phyloP scores from a whole-genome alignment of 768 basidiomycete species.

The Tricholoma saponaceum region DNA sequence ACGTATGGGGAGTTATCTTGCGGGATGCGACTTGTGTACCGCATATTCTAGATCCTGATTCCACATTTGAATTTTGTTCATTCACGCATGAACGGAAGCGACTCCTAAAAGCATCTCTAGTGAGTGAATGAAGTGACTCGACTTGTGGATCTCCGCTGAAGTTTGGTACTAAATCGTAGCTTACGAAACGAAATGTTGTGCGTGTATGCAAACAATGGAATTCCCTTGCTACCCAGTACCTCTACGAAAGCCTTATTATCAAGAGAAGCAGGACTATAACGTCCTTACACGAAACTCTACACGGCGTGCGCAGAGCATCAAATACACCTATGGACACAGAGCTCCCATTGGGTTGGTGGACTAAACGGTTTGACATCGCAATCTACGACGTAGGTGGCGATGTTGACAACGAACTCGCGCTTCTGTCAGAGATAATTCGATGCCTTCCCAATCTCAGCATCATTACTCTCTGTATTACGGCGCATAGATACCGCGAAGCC shows the following conservation, averaged over 20 bases:
- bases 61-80: too few species aligned
- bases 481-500: background rate
- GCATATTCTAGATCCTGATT: background rate
- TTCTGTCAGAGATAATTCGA: constrained; percentile 9
- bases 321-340: background rate
- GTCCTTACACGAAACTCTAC: constrained; percentile 9
- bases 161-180: constrained; percentile 5
- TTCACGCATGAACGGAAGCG: too few species aligned
- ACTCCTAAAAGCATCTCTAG: constrained; percentile 15
- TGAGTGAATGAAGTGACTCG: constrained; percentile 9
- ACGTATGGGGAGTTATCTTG: background rate
- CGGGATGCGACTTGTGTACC: background rate
- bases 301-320: background rate
- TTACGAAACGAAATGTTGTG: constrained; percentile 19
- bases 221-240: constrained; percentile 15
- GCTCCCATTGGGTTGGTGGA: constrained; percentile 8
- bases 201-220: constrained; percentile 23
- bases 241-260: constrained; percentile 22
- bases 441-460: constrained; percentile 17
- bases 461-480: constrained; percentile 5
- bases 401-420: background rate
- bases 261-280: constrained; percentile 5
- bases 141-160: background rate
- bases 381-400: constrained; percentile 7
- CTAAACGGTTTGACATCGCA: constrained; percentile 15